phyloP scores from a whole-genome alignment of 169 alveolate genomes.

The Cryptosporidium canis region DNA sequence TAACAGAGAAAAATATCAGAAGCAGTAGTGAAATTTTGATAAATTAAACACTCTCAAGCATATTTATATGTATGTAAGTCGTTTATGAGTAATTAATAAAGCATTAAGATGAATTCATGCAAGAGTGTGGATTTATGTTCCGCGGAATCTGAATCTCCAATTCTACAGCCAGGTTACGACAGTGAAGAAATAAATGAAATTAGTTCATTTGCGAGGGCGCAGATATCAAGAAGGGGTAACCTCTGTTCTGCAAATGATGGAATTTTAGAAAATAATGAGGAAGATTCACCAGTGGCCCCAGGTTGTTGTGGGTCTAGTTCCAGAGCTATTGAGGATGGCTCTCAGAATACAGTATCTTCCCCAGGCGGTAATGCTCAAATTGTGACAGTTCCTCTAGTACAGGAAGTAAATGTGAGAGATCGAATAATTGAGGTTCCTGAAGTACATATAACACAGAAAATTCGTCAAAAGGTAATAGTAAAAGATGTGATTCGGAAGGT shows the following conservation, averaged over 20 bases:
- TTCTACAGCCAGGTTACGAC: not conserved
- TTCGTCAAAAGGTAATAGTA: constrained; percentile 55
- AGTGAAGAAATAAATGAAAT: not conserved
- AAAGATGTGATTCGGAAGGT: constrained; percentile 67
- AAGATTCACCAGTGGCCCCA: not conserved
- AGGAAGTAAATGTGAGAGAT: constrained; percentile 69
- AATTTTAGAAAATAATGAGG: not conserved
- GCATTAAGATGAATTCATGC: constrained; percentile 3
- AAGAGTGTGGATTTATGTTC: constrained; percentile 55
- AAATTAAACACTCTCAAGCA: not conserved
- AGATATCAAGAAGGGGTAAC: not conserved
- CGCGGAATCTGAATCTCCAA: constrained; percentile 50
- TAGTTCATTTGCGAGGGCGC: not conserved
- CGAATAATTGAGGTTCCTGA: constrained; percentile 71
- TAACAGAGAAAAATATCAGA: no score
- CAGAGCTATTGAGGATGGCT: not conserved
- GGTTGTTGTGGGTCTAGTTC: not conserved
- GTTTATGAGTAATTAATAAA: not conserved
- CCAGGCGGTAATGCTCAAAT: constrained; percentile 66
- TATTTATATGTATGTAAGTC: no score
- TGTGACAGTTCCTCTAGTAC: constrained; percentile 65
- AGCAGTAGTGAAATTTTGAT: not conserved
- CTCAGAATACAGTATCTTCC: constrained; percentile 18
- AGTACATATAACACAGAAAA: constrained; percentile 66
- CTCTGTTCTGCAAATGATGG: constrained; percentile 1